Percentiles rank a stretch among this genome's conserved stretches.
Conservation (phyloP, 495 filamentous ascomycete genomes). For the Aspergillus bertholletiae region DNA sequence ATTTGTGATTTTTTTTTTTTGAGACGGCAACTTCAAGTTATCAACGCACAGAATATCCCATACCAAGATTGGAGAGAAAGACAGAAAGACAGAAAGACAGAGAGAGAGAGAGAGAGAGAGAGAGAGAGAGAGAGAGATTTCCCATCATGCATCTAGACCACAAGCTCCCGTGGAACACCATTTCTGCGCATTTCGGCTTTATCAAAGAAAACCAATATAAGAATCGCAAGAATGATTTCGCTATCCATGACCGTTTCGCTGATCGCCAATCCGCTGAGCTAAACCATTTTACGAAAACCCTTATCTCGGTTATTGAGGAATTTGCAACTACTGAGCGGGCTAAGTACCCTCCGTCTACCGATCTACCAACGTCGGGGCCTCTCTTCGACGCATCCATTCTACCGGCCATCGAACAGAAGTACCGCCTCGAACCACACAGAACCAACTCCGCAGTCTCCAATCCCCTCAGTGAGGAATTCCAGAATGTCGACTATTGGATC, state of each 20-base stretch:
- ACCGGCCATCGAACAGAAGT: not conserved
- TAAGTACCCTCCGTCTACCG: not conserved
- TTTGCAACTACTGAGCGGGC: conserved; percentile 4
- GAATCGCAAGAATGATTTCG: conserved; percentile 2
- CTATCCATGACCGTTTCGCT: not conserved
- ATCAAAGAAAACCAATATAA: conserved; percentile 1
- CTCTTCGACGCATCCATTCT: not conserved
- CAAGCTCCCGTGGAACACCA: conserved; percentile 12
- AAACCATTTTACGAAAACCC: not conserved
- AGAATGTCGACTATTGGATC: conserved; percentile 1
- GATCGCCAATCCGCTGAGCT: conserved; percentile 4
- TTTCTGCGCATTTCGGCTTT: not conserved
- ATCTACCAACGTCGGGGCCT: not conserved
- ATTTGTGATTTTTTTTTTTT: no score
- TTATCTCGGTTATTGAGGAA: conserved; percentile 3
- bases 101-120: no score
- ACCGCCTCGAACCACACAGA: not conserved
- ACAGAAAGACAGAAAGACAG: no score
- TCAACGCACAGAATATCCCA: no score
- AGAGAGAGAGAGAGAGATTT: no score
- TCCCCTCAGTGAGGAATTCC: not conserved
- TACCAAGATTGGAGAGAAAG: no score
- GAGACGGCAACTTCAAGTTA: no score
- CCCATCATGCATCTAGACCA: conserved; percentile 11
- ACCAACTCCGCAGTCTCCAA: conserved; percentile 1